A percentile compares a stretch with the other conserved stretches of the same genome.
Evolutionary conservation across 208 protist species (phyloP).

Genomic region (Leishmania tropica): DNA sequence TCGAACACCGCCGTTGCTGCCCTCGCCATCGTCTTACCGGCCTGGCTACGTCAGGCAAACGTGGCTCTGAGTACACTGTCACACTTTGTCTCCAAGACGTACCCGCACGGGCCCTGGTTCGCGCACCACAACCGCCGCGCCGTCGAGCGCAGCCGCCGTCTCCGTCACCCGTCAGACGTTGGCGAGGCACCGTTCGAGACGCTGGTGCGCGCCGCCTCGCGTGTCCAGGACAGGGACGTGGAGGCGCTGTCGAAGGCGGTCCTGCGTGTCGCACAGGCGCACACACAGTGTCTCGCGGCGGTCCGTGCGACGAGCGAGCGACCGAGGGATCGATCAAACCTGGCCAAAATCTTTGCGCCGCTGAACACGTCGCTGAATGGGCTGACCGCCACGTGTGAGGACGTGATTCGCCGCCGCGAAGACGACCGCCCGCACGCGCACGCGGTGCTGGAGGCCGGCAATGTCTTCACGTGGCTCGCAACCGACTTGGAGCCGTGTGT

Average conservation of each 20-base stretch:
- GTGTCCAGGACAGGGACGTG: slow-evolving; percentile 23
- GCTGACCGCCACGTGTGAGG: slow-evolving; percentile 29
- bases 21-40: neutral
- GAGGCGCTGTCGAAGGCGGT: slow-evolving; percentile 18
- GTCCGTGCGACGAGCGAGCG: slow-evolving; percentile 22
- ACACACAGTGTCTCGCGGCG: slow-evolving; percentile 25
- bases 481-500: slow-evolving; percentile 18
- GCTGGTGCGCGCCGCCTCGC: slow-evolving; percentile 20
- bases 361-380: slow-evolving; percentile 35
- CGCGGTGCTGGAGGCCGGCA: slow-evolving; percentile 34
- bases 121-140: slow-evolving; percentile 22
- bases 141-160: slow-evolving; percentile 23
- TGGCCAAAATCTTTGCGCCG: slow-evolving; percentile 29
- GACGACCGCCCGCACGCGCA: slow-evolving; percentile 33
- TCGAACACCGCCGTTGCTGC: neutral
- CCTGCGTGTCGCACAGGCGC: slow-evolving; percentile 25
- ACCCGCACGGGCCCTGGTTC: slow-evolving; percentile 29
- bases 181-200: slow-evolving; percentile 22
- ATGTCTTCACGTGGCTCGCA: slow-evolving; percentile 46
- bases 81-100: slow-evolving; percentile 13
- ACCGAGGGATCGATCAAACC: slow-evolving; percentile 7
- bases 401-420: slow-evolving; percentile 18
- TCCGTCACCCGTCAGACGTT: slow-evolving; percentile 30
- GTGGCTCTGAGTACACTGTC: slow-evolving; percentile 6
- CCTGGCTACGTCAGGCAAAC: slow-evolving; percentile 12